Base-by-base conservation (phyloP, 768 basidiomycete genomes). In the Amanita fuliginea region DNA sequence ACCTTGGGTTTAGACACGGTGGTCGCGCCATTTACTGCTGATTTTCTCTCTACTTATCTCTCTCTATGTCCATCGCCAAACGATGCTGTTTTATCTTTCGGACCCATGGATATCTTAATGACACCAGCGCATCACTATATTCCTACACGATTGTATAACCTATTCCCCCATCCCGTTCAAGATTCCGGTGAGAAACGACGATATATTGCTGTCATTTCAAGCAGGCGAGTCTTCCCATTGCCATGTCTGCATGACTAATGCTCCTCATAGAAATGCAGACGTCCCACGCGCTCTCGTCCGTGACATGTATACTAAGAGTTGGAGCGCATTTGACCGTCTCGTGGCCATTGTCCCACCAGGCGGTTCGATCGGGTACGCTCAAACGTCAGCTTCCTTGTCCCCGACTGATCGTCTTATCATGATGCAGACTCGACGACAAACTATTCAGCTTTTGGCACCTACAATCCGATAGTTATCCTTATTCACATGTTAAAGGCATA, bases 231-330 rank as follows among this genome's bases (percentile, higher is more conserved):
- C 19, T 4, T 22, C 14, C 8, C 22, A 33, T 7, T 1, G 13
- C 13, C 11, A 13, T 32, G 5, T 13, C 2, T 32, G 32, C 32
- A 13, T 4, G 11, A 13, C 14, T 16, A 21, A 37, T 14, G 11
- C 13, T 37, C 10, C 16, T 16, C 14, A 42, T 56, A 83, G 87
- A 62, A 91, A 91, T 61, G 86, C 86, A 13, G 88, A 90, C 60
- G 82, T 88, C 21, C 85, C 89, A 9, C 78, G 88, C 44, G 84
- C 86, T 1, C 72, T 89, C 16, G 89, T 90, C 41, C 78, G 88
- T 50, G 88, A 91, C 56, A 86, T 89, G 84, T 92, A 92, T 60
- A 90, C 87, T 21, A 92, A 92, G 65, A 88, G 85, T 55, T 92
- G 90, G 89, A 88, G 86, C 60, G 88, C 88, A 1, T 91, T 93